Evolutionary conservation across 495 filamentous ascomycete species (phyloP), one percentile per base, ranked within the genome.

Genomic region (Neurospora tetraspora): DNA sequence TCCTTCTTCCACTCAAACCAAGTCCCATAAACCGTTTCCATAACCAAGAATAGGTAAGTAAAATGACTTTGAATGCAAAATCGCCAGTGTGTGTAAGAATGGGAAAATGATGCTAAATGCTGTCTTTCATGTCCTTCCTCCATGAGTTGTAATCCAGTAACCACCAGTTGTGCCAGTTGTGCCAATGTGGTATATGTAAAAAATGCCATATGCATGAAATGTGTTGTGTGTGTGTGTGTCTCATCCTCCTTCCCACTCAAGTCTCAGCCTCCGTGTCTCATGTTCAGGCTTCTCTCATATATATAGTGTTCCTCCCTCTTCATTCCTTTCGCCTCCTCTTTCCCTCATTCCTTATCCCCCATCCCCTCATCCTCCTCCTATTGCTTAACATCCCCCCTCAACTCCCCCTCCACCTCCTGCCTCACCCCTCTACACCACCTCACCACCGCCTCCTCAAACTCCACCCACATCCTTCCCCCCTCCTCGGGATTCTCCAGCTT

Each of bases 401-500:
- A 38, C 69, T 88, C 87, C 37, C 75, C 77, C 20, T 83, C 75
- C 45, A 98, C 87, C 82, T 97, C 93, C 81, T 91, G 88, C 18
- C 94, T 85, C 2, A 96, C 93, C 47, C 85, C 87, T 71, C 82
- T 85, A 79, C 91, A 92, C 94, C 94, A 98, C 74, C 89, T 83
- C 77, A 92, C 82, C 39, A 98, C 83, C 23, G 93, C 93, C 31
- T 86, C 85, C 75, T 98, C 94, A 76, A 98, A 94, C 45, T 90
- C 87, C 72, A 84, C 83, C 93, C 93, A 97, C 27, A 65, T 65
- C 27, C 53, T 18, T 1, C 53, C 53, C 53, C 23, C 53, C 14
- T 65, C 53, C 27, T 34, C 53, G 6, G 27, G 27, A 65, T 65
- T 65, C 27, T 65, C 53, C 12, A 91, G 90, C 69, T 85, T 83